phyloP scores from a whole-genome alignment of 106 monocot genomes.

The Dendrobium huoshanense region DNA sequence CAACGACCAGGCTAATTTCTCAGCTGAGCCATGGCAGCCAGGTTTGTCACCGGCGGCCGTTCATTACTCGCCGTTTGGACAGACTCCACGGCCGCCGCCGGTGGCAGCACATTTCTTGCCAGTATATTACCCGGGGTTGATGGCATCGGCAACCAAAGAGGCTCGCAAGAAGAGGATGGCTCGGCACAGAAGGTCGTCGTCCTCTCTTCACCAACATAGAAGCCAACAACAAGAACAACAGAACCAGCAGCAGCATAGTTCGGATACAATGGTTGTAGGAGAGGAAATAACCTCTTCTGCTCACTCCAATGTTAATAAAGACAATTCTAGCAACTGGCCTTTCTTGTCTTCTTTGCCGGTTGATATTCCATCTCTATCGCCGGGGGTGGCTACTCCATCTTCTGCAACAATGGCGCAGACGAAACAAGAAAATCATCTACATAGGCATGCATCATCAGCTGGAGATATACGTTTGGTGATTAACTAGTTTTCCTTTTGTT shows the following conservation, averaged over 20 bases:
- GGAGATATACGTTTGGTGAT: not conserved
- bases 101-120: not conserved
- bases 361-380: too few relatives aligned
- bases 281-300: not conserved
- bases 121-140: not conserved
- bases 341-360: slow-evolving; percentile 19
- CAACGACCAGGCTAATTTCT: too few relatives aligned
- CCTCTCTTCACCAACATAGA: slow-evolving; percentile 51
- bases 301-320: not conserved
- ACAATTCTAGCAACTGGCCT: slow-evolving; percentile 9
- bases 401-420: not conserved
- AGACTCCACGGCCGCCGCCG: not conserved
- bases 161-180: slow-evolving; percentile 97
- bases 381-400: not conserved
- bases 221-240: slow-evolving; percentile 5
- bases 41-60: too few relatives aligned
- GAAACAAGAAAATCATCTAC: not conserved
- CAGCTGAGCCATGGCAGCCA: too few relatives aligned
- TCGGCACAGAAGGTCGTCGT: slow-evolving; percentile 52
- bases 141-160: slow-evolving; percentile 64
- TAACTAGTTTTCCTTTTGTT: not conserved
- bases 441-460: not conserved
- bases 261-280: not conserved
- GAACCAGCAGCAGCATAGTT: not conserved
- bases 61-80: too few relatives aligned